Evolutionary conservation across 1,139 yeast genomes (phyloP), one percentile per base, ranked within the genome.

Genomic region (Suhomyces chickasaworum): DNA sequence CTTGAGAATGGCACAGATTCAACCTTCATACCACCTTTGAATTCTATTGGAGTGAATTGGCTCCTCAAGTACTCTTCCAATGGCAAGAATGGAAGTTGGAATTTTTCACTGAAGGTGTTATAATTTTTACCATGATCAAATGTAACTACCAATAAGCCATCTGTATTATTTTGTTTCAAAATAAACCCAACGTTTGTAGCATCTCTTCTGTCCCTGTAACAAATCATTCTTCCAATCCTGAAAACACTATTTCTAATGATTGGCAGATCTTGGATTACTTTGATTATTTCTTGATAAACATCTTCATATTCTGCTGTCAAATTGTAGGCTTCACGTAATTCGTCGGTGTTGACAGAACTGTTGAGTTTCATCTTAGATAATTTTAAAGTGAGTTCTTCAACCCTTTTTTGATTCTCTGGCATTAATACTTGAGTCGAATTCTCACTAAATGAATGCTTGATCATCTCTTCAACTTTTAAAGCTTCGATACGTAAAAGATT

Each of bases 401-500:
- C 82, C 53, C 78, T 77, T 59, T 78, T 77, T 62, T 89, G 88
- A 59, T 89, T 95, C 55, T 90, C 96, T 0, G 98, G 98, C 43
- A 90, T 70, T 56, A 91, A 68, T 0, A 89, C 83, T 60, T 93
- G 98, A 1, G 93, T 78, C 0, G 91, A 78, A 60, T 93, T 91
- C 63, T 93, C 99, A 68, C 96, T 83, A 64, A 93, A 93, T 0
- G 97, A 89, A 55, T 95, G 88, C 61, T 91, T 91, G 55, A 93
- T 91, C 97, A 93, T 93, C 63, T 95, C 99, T 61, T 93, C 99
- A 13, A 95, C 98, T 58, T 86, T 80, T 50, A 93, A 71, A 0
- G 99, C 98, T 62, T 93, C 99, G 48, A 93, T 90, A 62, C 99
- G 80, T 54, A 95, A 72, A 54, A 93, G 72, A 59, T 93, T 93